Evolutionary conservation across 179 eudicot species (phyloP), one percentile per base, ranked within the genome.

Genomic region (Camellia oleifera): DNA sequence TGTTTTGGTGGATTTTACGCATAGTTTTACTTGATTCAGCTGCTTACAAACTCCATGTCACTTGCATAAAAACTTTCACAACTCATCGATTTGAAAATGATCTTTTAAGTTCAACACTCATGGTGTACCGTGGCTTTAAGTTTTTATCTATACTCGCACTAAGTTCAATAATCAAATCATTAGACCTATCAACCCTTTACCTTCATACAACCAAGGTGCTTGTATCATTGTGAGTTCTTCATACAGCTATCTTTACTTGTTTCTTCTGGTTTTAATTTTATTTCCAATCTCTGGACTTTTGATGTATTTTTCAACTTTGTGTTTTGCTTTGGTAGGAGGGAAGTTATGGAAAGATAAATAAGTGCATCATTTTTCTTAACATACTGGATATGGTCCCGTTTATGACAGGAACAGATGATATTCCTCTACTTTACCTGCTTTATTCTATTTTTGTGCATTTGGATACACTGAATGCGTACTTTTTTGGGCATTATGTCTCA

Each of bases 351-450:
- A 95, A 95, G 86, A 89, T 95, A 78, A 93, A 92, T 83, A 95
- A 95, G 84, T 91, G 94, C 82, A 89, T 95, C 69, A 89, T 92
- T 5, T 95, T 93, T 80, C 98, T 97, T 7, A 97, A 95, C 74
- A 91, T 93, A 97, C 82, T 95, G 86, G 97, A 95, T 81, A 95
- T 95, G 98, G 80, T 93, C 79, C 98, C 97, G 6, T 95, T 85
- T 82, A 95, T 95, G 98, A 91, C 97, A 4, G 93, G 97, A 79
- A 89, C 88, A 57, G 91, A 89, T 74, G 97, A 95, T 75, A 80
- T 85, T 62, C 98, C 98, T 86, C 98, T 97, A 2, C 93, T 93
- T 5, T 95, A 95, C 88, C 82, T 91, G 88, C 97, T 95, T 50
- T 95, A 95, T 73, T 97, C 88, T 46, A 95, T 95, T 72, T 94